Conservation (phyloP, 73 alveolate species). For the Diophrys appendiculata region DNA sequence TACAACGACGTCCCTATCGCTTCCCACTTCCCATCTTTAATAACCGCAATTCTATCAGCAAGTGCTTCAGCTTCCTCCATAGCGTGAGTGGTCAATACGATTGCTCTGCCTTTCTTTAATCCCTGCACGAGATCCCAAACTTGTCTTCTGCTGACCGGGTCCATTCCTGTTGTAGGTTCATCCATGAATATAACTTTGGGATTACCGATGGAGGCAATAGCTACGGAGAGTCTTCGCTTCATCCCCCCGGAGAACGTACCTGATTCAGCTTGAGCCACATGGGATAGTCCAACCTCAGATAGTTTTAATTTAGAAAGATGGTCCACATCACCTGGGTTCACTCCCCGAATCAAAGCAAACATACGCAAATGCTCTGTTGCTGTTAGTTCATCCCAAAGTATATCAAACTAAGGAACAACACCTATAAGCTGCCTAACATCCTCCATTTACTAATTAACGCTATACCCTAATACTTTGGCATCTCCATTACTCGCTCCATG, state of each 20-base stretch:
- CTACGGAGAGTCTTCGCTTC: constrained; percentile 78
- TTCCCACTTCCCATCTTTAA: constrained; percentile 81
- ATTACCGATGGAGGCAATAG: constrained; percentile 63
- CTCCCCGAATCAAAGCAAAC: constrained; percentile 45
- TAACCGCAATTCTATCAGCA: constrained; percentile 73
- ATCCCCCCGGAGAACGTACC: constrained; percentile 70
- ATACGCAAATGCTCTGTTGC: constrained; percentile 66
- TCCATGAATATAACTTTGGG: constrained; percentile 66
- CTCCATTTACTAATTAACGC: constrained; percentile 31
- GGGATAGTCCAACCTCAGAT: constrained; percentile 30
- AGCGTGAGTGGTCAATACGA: constrained; percentile 74
- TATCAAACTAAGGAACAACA: constrained; percentile 68
- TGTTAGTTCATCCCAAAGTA: constrained; percentile 65
- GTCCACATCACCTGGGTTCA: constrained; percentile 25
- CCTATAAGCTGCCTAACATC: constrained; percentile 52
- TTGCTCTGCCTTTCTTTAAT: constrained; percentile 67
- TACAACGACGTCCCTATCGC: constrained; percentile 85
- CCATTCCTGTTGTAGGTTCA: constrained; percentile 87
- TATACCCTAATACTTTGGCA: constrained; percentile 16
- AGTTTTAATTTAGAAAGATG: constrained; percentile 8
- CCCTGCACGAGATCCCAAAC: constrained; percentile 74
- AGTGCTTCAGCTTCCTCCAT: constrained; percentile 81
- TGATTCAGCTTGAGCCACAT: constrained; percentile 33
- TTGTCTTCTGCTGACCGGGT: constrained; percentile 71
- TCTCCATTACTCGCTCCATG: constrained; percentile 54